Conservation (phyloP, 106 monocot species). For the Platanthera guangdongensis region DNA sequence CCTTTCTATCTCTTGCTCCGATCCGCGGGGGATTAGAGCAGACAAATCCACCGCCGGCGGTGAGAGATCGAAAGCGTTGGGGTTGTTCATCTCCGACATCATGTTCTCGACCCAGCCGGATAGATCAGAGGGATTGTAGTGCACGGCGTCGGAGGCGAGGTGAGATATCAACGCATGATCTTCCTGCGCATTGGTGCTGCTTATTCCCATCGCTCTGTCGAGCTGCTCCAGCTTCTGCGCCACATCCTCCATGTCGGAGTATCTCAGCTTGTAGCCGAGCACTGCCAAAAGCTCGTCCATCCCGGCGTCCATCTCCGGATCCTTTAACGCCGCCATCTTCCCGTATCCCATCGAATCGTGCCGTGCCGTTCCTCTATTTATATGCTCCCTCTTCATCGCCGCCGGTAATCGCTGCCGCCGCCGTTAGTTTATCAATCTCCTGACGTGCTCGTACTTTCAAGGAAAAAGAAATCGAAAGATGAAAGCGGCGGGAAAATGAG, state of each 20-base stretch:
- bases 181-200: slow-evolving; percentile 21
- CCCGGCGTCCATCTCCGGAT: slow-evolving; percentile 28
- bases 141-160: slow-evolving; percentile 56
- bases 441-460: too few relatives aligned
- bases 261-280: slow-evolving; percentile 77
- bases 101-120: slow-evolving; percentile 74
- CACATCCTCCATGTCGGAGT: slow-evolving; percentile 87
- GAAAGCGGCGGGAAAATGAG: neutral
- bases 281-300: slow-evolving; percentile 60
- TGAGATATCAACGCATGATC: slow-evolving; percentile 34
- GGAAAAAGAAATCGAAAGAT: too few relatives aligned
- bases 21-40: slow-evolving; percentile 13
- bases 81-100: slow-evolving; percentile 64
- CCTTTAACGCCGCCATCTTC: slow-evolving; percentile 15
- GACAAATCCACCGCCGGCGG: neutral
- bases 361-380: neutral
- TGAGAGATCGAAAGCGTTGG: slow-evolving; percentile 5
- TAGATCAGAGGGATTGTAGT: slow-evolving; percentile 92
- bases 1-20: neutral
- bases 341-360: neutral
- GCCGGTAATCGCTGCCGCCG: neutral
- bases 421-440: too few relatives aligned
- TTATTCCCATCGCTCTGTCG: slow-evolving; percentile 68
- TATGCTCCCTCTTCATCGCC: slow-evolving; percentile 34
- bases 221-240: slow-evolving; percentile 98